Evolutionary conservation across 768 basidiomycete species (phyloP).

Genomic region (Hydnomerulius pinastri): DNA sequence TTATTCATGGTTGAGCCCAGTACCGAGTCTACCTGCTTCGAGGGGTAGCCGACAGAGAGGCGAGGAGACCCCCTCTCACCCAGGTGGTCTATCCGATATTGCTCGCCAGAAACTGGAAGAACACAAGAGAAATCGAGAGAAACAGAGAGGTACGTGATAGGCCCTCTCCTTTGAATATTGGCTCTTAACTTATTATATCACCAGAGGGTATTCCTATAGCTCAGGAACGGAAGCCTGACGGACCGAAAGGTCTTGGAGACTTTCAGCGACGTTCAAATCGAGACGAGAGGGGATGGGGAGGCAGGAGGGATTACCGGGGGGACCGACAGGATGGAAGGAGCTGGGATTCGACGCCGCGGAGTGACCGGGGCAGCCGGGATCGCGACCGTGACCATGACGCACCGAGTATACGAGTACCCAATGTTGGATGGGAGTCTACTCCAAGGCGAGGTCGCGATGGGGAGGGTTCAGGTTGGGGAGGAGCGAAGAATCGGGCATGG

Average conservation of each 20-base stretch:
- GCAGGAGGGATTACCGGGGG: conserved; percentile 39
- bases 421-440: conserved; percentile 94
- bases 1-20: conserved; percentile 41
- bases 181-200: background rate
- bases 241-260: conserved; percentile 81
- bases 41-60: conserved; percentile 66
- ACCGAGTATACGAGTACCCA: conserved; percentile 87
- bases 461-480: conserved; percentile 67
- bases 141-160: conserved; percentile 54
- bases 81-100: conserved; percentile 81
- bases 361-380: conserved; percentile 45
- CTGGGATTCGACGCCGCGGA: conserved; percentile 67
- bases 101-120: conserved; percentile 78
- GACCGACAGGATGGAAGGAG: conserved; percentile 32
- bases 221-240: conserved; percentile 56
- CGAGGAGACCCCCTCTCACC: conserved; percentile 92
- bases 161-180: background rate
- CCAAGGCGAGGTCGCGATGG: conserved; percentile 60
- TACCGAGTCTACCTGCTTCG: conserved; percentile 71
- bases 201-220: conserved; percentile 72
- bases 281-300: conserved; percentile 55
- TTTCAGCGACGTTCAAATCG: conserved; percentile 93
- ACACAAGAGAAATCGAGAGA: conserved; percentile 67
- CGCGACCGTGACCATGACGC: conserved; percentile 51
- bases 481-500: conserved; percentile 59